Evolutionary conservation across 805 yeast species (phyloP), one percentile per base, ranked within the genome.

Genomic region (Vanderwaltozyma verrucispora): DNA sequence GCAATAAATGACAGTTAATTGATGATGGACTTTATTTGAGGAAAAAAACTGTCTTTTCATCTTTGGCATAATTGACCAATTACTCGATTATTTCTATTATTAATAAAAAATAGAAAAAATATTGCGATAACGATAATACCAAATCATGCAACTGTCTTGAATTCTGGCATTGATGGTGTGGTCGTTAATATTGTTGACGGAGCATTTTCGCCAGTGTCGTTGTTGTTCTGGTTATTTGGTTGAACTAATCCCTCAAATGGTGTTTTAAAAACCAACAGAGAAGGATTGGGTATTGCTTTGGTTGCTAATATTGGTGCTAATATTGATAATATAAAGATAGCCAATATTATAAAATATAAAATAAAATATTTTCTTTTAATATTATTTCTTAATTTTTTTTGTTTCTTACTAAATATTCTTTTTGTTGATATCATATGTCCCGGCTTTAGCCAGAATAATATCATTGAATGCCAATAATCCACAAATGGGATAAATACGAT

Each of bases 371-470:
- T 65, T 18, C 63, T 43, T 0, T 73, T 69, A 31, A 65, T 62
- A 17, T 60, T 45, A 26, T 62, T 63, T 36, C 77, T 60, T 23
- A 54, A 55, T 28, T 64, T 63, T 27, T 55, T 54, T 29, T 64
- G 65, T 18, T 63, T 61, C 34, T 53, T 59, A 6, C 67, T 59
- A 41, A 61, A 63, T 10, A 77, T 59, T 7, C 52, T 51, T 10
- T 54, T 57, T 30, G 49, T 43, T 10, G 55, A 43, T n/a, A 60
- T 44, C 27, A 65, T 57, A n/a, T 53, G 51, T 4, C 64, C 63
- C 2, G 84, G 83, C 38, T 66, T 71, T 40, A 80, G 59, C 89
- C 89, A 81, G 46, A 80, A 70, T 26, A 81, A 60, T 51, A 76
- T 62, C 61, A 74, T 62, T 2, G 86, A 72, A 49, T 81, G 92